These are phyloP conservation scores for Alternaria ethzedia DNA, from an alignment of 2,329 filamentous ascomycete genomes.

Conservation along the genomic window DNA sequence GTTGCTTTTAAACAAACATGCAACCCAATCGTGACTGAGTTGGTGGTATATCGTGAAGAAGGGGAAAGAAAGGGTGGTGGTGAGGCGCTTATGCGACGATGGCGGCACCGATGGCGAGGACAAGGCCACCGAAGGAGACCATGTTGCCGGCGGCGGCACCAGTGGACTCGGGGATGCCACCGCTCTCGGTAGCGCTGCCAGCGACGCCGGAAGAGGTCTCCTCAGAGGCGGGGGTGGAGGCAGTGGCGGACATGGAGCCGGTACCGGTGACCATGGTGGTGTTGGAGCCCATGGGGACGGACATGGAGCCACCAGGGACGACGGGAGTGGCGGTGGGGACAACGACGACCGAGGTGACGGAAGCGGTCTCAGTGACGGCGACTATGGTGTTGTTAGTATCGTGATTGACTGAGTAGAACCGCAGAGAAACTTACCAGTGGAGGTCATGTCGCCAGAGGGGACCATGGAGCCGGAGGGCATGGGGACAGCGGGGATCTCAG, in stretches of 20 bases:
- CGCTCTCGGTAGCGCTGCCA: conserved; percentile 15
- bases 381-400: conserved; percentile 5
- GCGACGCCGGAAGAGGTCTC: conserved; percentile 7
- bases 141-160: conserved; percentile 37
- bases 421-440: conserved; percentile 8
- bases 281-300: conserved; percentile 16
- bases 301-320: conserved; percentile 5
- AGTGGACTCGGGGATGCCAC: conserved; percentile 18
- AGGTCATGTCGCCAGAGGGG: not conserved
- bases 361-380: conserved; percentile 1
- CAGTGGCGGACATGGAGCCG: not conserved
- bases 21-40: conserved; percentile 7
- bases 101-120: conserved; percentile 35
- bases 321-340: conserved; percentile 17
- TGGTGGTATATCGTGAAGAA: conserved; percentile 10
- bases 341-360: conserved; percentile 6
- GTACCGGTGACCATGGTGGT: conserved; percentile 12
- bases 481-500: conserved; percentile 1
- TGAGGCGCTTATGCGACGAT: conserved; percentile 35
- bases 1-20: conserved; percentile 6
- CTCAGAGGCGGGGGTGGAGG: conserved; percentile 1
- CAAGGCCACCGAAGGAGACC: conserved; percentile 38
- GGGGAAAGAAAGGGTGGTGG: not conserved
- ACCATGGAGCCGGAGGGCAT: not conserved
- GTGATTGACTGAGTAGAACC: not conserved